These are phyloP conservation scores for Termitomyces sp. DNA, from an alignment of 768 basidiomycete genomes.

Conservation along the genomic window DNA sequence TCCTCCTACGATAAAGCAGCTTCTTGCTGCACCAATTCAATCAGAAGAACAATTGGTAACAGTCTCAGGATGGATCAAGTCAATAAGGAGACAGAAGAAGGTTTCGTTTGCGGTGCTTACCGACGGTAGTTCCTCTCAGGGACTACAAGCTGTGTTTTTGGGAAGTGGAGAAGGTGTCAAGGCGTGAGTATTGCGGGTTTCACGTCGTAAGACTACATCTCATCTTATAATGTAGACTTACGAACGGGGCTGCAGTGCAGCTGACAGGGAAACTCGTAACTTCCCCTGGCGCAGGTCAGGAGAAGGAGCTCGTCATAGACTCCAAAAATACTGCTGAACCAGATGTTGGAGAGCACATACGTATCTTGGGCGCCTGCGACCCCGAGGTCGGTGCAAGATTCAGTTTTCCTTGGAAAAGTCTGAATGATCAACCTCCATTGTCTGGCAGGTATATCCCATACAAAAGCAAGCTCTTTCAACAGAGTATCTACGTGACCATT, in stretches of 20 bases:
- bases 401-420: neutral
- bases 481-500: constrained; percentile 80
- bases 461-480: constrained; percentile 81
- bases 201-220: neutral
- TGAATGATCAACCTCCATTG: neutral
- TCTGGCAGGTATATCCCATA: constrained; percentile 73
- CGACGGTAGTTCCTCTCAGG: constrained; percentile 71
- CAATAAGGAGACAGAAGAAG: constrained; percentile 81
- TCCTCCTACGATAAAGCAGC: constrained; percentile 13
- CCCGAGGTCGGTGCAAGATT: constrained; percentile 28
- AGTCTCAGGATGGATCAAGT: constrained; percentile 83
- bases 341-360: constrained; percentile 19
- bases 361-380: constrained; percentile 42
- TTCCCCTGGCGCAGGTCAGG: constrained; percentile 41
- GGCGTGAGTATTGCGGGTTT: constrained; percentile 11
- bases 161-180: constrained; percentile 27
- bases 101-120: constrained; percentile 79
- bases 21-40: constrained; percentile 3
- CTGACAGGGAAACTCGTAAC: constrained; percentile 34
- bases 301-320: constrained; percentile 44
- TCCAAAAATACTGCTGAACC: constrained; percentile 10
- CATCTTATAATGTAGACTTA: constrained; percentile 8
- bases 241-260: constrained; percentile 18
- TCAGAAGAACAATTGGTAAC: constrained; percentile 20
- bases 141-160: constrained; percentile 74